Percentiles rank a stretch among this genome's conserved stretches.
phyloP scores from a whole-genome alignment of 2,329 filamentous ascomycete species.

The Cyphellophora attinorum region DNA sequence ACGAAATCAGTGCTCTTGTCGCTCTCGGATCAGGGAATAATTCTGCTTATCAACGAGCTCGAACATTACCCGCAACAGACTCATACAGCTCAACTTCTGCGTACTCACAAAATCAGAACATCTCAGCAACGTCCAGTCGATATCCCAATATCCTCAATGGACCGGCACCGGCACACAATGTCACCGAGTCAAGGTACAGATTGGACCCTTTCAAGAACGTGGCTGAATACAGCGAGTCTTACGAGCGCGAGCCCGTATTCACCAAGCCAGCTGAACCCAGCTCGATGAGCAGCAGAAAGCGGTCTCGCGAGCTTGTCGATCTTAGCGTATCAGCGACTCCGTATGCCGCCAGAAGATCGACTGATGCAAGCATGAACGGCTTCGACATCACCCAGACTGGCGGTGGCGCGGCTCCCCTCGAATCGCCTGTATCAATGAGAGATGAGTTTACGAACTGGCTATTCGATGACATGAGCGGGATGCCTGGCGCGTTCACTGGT shows the following conservation, averaged over 20 bases:
- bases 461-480: slow-evolving; percentile 58
- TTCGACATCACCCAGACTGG: not conserved
- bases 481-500: slow-evolving; percentile 35
- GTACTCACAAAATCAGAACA: no score
- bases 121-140: not conserved
- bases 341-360: not conserved
- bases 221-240: not conserved
- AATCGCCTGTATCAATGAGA: slow-evolving; percentile 61
- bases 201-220: not conserved
- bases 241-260: not conserved
- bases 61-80: not conserved
- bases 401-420: slow-evolving; percentile 6
- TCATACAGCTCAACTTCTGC: no score
- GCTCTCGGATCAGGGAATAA: slow-evolving; percentile 10
- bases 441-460: slow-evolving; percentile 81
- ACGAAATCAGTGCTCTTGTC: slow-evolving; percentile 10
- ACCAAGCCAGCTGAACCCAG: not conserved
- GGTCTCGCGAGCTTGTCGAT: not conserved
- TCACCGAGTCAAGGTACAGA: not conserved
- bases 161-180: not conserved
- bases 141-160: slow-evolving; percentile 1
- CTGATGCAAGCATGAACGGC: not conserved
- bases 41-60: slow-evolving; percentile 22
- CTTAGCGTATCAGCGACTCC: not conserved
- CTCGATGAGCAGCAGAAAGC: not conserved